Percentiles rank a stretch among this genome's conserved stretches.
Evolutionary conservation across 2,329 filamentous ascomycete genomes (phyloP).

Genomic region (Achaetomium macrosporum): DNA sequence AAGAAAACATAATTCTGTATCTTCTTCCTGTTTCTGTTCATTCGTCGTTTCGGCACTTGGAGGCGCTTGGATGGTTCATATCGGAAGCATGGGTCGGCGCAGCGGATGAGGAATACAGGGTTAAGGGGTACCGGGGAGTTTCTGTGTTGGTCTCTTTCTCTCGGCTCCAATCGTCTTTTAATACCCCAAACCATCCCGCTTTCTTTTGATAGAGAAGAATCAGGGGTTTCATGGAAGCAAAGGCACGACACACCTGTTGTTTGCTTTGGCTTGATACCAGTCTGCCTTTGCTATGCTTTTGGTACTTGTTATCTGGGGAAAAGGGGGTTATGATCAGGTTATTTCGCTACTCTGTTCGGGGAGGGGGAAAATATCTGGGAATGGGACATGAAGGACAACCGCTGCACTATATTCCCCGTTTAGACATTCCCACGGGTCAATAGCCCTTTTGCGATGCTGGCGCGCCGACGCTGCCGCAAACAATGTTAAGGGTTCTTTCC

Average conservation of each 20-base stretch:
- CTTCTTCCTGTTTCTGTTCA: background rate
- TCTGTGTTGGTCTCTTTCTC: no score
- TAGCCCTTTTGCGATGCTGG: slow-evolving; percentile 17
- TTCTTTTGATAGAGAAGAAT: no score
- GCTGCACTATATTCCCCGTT: background rate
- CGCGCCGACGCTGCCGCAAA: slow-evolving; percentile 4
- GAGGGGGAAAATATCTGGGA: slow-evolving; percentile 8
- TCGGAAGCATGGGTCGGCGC: no score
- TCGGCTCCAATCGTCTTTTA: no score
- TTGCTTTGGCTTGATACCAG: no score
- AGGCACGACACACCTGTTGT: no score
- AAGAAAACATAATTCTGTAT: background rate
- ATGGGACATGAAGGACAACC: slow-evolving; percentile 17
- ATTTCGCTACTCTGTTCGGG: background rate
- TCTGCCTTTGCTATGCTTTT: background rate
- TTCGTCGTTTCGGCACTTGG: background rate
- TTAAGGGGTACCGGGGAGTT: background rate
- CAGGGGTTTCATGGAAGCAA: no score
- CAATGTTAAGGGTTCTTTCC: background rate
- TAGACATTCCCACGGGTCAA: slow-evolving; percentile 27
- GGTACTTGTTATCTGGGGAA: background rate
- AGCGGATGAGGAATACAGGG: no score
- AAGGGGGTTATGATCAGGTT: no score
- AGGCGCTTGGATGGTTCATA: no score
- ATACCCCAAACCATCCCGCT: no score